Base-by-base conservation (phyloP, 176 grass and related monocot genomes). In the Triticum urartu region DNA sequence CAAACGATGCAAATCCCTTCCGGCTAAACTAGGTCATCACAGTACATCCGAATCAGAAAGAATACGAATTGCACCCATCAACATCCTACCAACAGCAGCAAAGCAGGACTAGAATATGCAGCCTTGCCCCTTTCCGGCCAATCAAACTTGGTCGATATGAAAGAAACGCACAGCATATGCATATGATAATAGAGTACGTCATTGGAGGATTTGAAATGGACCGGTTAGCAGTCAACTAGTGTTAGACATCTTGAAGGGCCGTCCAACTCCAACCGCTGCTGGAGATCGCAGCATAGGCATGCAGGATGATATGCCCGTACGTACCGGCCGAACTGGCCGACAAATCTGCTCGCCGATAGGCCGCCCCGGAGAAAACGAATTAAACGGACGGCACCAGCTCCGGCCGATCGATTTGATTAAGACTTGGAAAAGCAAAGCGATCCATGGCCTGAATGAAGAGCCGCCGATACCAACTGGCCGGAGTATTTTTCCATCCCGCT, bases 311-410 rank as follows among this genome's bases (percentile, higher is more conserved):
- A 80, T 45, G 66, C 47, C 68, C 88, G 77, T 89, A 87, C 82
- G 83, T 80, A 87, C 77, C 34, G 65, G 39, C 80, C 84, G 34
- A 90, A 87, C 43, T 54, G 24, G 56, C 65, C 79, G 56, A 83
- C 65, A 34, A 83, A 87, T 38, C 79, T 61, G 33, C 13, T 72
- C 58, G 65, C 68, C 68, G 24, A 90, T 79, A 87, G 89, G 84
- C 74, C 58, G 38, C 0, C 17, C 5, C 11, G 18, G 24, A 3
- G 15, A 40, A 40, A 22, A 69, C 5, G 14, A 6, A 25, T 50
- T 7, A 21, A 35, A 56, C 28, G 22, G 17, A 85, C 65, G 84
- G 54, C 79, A 79, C 71, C 65, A 82, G 43, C 88, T 87, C 73
- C 24, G 78, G 52, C 73, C 54, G 9, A 14, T 71, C 22, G 11